Conservation (phyloP, 1,284 basidiomycete species). For the Inonotus obliquus region DNA sequence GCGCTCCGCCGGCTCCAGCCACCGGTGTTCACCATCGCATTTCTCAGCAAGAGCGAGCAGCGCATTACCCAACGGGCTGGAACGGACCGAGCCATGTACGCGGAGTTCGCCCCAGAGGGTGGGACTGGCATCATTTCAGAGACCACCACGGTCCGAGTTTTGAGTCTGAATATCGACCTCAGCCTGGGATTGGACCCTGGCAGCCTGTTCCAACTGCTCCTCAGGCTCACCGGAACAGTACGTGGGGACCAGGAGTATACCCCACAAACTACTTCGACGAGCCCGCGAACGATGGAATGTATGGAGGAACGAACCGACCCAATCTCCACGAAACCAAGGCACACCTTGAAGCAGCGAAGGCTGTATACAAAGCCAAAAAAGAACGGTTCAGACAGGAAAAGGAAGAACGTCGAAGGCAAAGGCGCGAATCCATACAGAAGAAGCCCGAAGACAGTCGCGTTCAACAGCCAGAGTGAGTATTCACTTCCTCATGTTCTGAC, state of each 20-base stretch:
- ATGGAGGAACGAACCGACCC: conserved; percentile 4
- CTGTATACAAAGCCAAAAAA: conserved; percentile 61
- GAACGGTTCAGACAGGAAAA: conserved; percentile 57
- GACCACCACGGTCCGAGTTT: neutral
- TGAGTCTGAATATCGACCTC: neutral
- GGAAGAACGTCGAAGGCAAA: conserved; percentile 44
- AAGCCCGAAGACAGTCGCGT: conserved; percentile 18
- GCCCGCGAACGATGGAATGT: neutral
- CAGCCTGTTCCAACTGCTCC: neutral
- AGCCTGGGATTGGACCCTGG: neutral
- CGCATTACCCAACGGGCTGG: conserved; percentile 4
- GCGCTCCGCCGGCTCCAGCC: conserved; percentile 19
- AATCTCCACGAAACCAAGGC: conserved; percentile 42
- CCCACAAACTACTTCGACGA: neutral
- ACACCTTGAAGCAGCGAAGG: conserved; percentile 64
- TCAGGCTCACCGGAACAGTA: neutral
- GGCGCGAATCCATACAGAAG: conserved; percentile 25
- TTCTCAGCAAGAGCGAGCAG: neutral
- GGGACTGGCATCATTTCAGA: neutral
- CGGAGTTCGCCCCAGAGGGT: neutral
- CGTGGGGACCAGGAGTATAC: neutral
- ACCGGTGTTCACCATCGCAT: conserved; percentile 16
- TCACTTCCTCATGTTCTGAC: neutral
- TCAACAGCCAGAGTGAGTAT: conserved; percentile 10
- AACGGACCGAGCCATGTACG: neutral